Evolutionary conservation across 129 eudicot genomes (phyloP).

Genomic region (Flaveria ramosissima): DNA sequence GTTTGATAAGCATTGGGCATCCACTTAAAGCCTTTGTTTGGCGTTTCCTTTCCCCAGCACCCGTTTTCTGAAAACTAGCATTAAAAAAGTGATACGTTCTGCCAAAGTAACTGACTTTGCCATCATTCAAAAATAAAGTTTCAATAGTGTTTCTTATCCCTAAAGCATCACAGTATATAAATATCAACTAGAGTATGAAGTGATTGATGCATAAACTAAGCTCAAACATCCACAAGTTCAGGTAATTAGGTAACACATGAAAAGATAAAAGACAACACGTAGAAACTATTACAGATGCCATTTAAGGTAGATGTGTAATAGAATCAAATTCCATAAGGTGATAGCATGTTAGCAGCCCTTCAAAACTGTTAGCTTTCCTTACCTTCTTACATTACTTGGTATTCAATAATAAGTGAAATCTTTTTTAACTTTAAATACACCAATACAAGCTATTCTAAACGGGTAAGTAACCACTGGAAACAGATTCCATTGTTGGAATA

Average conservation of each 20-base stretch:
- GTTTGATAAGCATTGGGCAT: slow-evolving; percentile 89
- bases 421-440: background rate
- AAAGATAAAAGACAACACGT: background rate
- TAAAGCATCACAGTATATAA: background rate
- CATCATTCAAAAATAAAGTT: background rate
- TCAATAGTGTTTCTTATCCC: background rate
- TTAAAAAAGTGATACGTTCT: slow-evolving; percentile 12
- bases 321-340: background rate
- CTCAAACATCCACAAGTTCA: slow-evolving; percentile 1
- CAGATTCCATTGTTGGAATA: background rate
- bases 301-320: background rate
- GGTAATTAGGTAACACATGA: background rate
- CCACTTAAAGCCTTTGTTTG: slow-evolving; percentile 63
- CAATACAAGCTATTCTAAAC: slow-evolving; percentile 3
- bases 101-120: slow-evolving; percentile 1
- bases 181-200: background rate
- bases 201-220: background rate
- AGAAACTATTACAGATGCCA: background rate
- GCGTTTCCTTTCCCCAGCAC: slow-evolving; percentile 54
- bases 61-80: slow-evolving; percentile 54
- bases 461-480: background rate
- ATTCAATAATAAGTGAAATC: background rate
- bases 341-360: background rate
- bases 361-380: background rate
- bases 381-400: background rate